Percentiles rank a stretch among this genome's conserved stretches.
phyloP scores from a whole-genome alignment of 2,329 filamentous ascomycete genomes.

The Simplicillium aogashimaense region DNA sequence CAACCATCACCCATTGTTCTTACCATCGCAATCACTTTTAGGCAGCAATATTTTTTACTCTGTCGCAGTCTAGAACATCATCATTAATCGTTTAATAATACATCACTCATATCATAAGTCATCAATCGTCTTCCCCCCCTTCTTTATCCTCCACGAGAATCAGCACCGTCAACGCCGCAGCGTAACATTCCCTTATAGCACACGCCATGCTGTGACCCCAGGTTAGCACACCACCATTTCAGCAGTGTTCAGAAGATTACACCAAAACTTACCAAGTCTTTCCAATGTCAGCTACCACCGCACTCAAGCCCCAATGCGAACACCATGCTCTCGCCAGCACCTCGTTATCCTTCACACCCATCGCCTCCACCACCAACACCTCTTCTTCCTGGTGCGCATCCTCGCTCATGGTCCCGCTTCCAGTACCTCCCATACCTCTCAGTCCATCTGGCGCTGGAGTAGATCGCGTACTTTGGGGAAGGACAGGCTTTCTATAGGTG shows the following conservation, averaged over 20 bases:
- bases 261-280: slow-evolving; percentile 50
- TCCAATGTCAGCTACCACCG: slow-evolving; percentile 58
- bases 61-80: no score
- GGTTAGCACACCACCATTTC: slow-evolving; percentile 6
- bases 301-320: slow-evolving; percentile 62
- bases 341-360: slow-evolving; percentile 66
- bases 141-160: slow-evolving; percentile 50
- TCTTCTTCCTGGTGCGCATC: slow-evolving; percentile 47
- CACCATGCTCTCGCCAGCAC: slow-evolving; percentile 71
- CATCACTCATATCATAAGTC: no score
- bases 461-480: slow-evolving; percentile 20
- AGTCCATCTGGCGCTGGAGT: slow-evolving; percentile 21
- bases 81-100: no score
- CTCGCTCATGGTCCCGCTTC: slow-evolving; percentile 9
- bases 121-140: slow-evolving; percentile 32
- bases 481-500: slow-evolving; percentile 20
- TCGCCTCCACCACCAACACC: slow-evolving; percentile 63
- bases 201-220: slow-evolving; percentile 50
- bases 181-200: slow-evolving; percentile 66
- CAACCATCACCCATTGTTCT: no score
- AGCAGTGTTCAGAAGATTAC: not conserved
- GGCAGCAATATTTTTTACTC: no score
- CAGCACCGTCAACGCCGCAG: slow-evolving; percentile 61
- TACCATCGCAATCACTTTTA: no score
- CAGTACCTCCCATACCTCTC: slow-evolving; percentile 9